Evolutionary conservation across 306 rosid genomes (phyloP).

Genomic region (Malus orientalis): DNA sequence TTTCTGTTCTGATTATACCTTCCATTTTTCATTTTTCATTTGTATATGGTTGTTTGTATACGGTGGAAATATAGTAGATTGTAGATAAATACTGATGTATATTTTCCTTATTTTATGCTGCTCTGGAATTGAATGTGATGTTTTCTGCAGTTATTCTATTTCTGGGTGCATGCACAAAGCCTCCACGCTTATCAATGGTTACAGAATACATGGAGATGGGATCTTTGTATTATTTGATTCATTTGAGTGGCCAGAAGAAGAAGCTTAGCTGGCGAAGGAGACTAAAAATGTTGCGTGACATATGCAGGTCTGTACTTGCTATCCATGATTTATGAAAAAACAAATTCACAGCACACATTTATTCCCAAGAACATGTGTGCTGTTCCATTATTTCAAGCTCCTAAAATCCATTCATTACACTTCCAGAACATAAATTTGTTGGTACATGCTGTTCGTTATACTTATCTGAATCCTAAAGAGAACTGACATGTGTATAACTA

Average conservation of each 20-base stretch:
- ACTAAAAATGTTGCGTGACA: constrained; percentile 85
- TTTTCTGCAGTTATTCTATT: constrained; percentile 83
- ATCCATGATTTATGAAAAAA: constrained; percentile 8
- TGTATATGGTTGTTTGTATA: constrained; percentile 8
- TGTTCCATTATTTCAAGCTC: background rate
- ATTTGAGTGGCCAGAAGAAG: constrained; percentile 88
- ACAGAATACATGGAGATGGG: constrained; percentile 99
- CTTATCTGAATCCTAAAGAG: background rate
- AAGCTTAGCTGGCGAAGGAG: constrained; percentile 85
- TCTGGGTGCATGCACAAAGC: constrained; percentile 98
- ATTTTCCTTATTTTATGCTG: constrained; percentile 12
- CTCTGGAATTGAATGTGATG: constrained; percentile 18
- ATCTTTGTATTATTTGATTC: constrained; percentile 82
- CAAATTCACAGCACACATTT: background rate
- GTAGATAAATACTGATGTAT: background rate
- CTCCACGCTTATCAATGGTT: constrained; percentile 93
- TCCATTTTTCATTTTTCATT: constrained; percentile 6
- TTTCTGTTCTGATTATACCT: constrained; percentile 15
- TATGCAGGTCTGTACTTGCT: constrained; percentile 63
- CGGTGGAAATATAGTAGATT: background rate
- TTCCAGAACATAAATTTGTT: background rate
- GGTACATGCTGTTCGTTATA: background rate
- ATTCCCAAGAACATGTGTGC: background rate
- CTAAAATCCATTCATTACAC: background rate
- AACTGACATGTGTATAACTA: background rate